phyloP scores from a whole-genome alignment of 2,329 filamentous ascomycete genomes.

The Juglanconis sp. region DNA sequence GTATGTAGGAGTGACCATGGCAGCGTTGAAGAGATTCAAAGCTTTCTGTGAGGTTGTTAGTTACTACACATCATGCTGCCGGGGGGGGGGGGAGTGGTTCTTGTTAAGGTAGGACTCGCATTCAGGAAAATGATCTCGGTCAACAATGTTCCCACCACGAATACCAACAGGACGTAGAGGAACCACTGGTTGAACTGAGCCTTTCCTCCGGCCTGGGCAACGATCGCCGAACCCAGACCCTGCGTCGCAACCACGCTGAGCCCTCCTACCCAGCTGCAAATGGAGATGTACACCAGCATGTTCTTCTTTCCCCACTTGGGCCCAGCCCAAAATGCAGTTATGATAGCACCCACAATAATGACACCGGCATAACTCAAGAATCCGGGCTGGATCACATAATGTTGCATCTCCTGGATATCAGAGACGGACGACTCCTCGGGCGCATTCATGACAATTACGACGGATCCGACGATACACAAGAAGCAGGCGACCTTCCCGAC shows the following conservation, averaged over 20 bases:
- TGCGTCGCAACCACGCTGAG: conserved; percentile 94
- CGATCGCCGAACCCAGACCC: conserved; percentile 84
- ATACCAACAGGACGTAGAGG: conserved; percentile 84
- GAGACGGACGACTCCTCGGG: conserved; percentile 80
- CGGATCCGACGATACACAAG: conserved; percentile 86
- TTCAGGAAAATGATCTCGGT: conserved; percentile 96
- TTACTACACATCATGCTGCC: neutral
- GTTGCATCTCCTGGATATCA: conserved; percentile 89
- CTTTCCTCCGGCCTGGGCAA: conserved; percentile 77
- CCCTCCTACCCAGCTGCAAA: conserved; percentile 92
- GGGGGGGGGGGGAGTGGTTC: conserved; percentile 27
- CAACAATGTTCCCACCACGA: conserved; percentile 82
- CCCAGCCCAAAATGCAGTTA: conserved; percentile 75
- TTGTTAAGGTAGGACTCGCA: conserved; percentile 54
- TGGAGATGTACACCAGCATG: conserved; percentile 95
- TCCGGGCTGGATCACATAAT: conserved; percentile 79
- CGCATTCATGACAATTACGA: conserved; percentile 93
- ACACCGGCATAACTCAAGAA: conserved; percentile 84
- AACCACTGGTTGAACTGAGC: conserved; percentile 98
- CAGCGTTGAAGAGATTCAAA: conserved; percentile 93
- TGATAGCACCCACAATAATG: conserved; percentile 68
- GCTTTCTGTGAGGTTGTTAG: conserved; percentile 70
- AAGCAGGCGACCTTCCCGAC: conserved; percentile 96
- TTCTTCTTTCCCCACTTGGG: conserved; percentile 92
- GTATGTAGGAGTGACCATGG: conserved; percentile 94